Conservation (phyloP, 75 land plant species). For the Pinus taeda region DNA sequence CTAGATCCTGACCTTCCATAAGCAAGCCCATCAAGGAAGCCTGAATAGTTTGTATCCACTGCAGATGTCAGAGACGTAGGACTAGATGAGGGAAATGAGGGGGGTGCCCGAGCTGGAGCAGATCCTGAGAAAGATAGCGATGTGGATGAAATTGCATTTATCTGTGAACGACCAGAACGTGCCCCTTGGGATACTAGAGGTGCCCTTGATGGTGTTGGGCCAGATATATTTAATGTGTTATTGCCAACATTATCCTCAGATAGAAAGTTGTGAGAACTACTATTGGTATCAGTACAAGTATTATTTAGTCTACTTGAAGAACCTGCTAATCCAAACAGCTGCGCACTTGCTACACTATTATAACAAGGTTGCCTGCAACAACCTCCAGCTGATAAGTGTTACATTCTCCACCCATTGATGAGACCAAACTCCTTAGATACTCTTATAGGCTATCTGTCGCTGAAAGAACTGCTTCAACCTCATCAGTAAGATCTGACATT, state of each 20-base stretch:
- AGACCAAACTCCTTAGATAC: too few species aligned
- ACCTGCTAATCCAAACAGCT: conserved; percentile 30
- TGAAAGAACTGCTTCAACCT: too few species aligned
- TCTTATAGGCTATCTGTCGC: too few species aligned
- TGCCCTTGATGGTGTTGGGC: conserved; percentile 5
- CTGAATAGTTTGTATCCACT: not conserved
- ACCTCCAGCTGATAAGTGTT: too few species aligned
- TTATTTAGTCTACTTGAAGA: conserved; percentile 2
- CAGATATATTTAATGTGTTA: not conserved
- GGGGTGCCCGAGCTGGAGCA: not conserved
- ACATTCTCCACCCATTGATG: too few species aligned
- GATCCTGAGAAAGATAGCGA: conserved; percentile 1
- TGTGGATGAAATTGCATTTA: not conserved
- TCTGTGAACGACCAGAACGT: conserved; percentile 4
- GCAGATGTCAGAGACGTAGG: conserved; percentile 1
- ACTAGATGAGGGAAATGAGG: conserved; percentile 9
- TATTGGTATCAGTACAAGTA: conserved; percentile 5
- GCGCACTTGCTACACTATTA: conserved; percentile 9
- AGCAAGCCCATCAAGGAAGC: conserved; percentile 1
- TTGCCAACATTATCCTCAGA: not conserved
- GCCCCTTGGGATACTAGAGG: conserved; percentile 8
- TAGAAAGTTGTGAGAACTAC: not conserved
- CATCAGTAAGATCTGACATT: too few species aligned
- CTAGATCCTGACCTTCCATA: conserved; percentile 13
- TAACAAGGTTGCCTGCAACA: too few species aligned